Evolutionary conservation across 139 green algal species (phyloP).

Genomic region (Chlorella sp.): DNA sequence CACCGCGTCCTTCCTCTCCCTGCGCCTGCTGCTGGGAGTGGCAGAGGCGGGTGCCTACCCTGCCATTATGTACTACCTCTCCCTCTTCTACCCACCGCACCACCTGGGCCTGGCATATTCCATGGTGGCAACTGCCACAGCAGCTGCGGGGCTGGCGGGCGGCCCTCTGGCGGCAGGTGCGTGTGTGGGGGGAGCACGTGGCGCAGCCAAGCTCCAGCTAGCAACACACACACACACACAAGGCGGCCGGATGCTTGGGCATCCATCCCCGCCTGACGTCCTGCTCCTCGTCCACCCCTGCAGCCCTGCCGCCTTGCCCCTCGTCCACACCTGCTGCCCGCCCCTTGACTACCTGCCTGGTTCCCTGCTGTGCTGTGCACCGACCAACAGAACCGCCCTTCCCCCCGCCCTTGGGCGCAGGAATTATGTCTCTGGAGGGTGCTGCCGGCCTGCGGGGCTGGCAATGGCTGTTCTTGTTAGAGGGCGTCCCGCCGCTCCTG

Average conservation of each 20-base stretch:
- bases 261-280: too few relatives aligned
- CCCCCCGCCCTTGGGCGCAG: not conserved
- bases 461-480: constrained; percentile 33
- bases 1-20: constrained; percentile 47
- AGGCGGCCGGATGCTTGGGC: too few relatives aligned
- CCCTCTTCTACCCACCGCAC: constrained; percentile 30
- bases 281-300: too few relatives aligned
- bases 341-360: too few relatives aligned
- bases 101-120: constrained; percentile 36
- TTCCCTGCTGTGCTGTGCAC: not conserved
- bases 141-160: constrained; percentile 11
- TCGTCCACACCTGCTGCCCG: too few relatives aligned
- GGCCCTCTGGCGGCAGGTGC: constrained; percentile 14
- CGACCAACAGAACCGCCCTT: too few relatives aligned
- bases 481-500: constrained; percentile 15
- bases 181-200: too few relatives aligned
- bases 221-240: too few relatives aligned
- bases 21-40: constrained; percentile 43
- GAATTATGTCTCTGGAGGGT: constrained; percentile 24
- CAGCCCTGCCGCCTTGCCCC: too few relatives aligned
- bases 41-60: constrained; percentile 20
- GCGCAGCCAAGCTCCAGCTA: too few relatives aligned
- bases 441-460: constrained; percentile 13
- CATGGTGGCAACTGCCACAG: constrained; percentile 22
- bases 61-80: constrained; percentile 39